Evolutionary conservation across 805 yeast species (phyloP).

Genomic region (Myxozyma geophila): DNA sequence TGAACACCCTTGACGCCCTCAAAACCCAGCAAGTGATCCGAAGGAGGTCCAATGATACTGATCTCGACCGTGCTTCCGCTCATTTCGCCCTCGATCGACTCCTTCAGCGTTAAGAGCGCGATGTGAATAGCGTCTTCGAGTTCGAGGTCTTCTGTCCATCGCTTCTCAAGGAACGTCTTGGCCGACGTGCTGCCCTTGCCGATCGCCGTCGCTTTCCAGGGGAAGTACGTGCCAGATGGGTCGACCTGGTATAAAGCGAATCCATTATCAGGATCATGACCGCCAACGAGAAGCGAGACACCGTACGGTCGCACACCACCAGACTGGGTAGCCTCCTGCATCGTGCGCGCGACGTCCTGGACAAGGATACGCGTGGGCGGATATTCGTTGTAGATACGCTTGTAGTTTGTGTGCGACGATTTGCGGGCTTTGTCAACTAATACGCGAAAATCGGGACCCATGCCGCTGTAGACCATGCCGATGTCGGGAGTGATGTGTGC

Average conservation of each 20-base stretch:
- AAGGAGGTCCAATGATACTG: slow-evolving; percentile 80
- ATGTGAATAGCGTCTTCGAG: slow-evolving; percentile 98
- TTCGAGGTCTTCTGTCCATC: slow-evolving; percentile 98
- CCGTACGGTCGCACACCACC: slow-evolving; percentile 99
- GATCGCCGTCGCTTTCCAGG: slow-evolving; percentile 99
- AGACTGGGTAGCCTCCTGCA: slow-evolving; percentile 98
- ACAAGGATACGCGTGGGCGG: slow-evolving; percentile 96
- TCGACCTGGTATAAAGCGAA: slow-evolving; percentile 83
- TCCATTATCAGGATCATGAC: slow-evolving; percentile 71
- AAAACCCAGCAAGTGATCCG: slow-evolving; percentile 80
- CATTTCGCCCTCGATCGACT: slow-evolving; percentile 96
- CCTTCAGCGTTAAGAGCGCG: slow-evolving; percentile 90
- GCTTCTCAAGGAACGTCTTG: slow-evolving; percentile 93
- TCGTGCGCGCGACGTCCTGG: slow-evolving; percentile 90
- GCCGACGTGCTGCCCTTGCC: slow-evolving; percentile 97
- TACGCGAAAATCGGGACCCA: slow-evolving; percentile 98
- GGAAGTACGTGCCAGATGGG: slow-evolving; percentile 96
- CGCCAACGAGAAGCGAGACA: slow-evolving; percentile 91
- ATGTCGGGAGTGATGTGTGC: slow-evolving; percentile 89
- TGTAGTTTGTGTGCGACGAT: slow-evolving; percentile 89
- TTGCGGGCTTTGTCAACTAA: slow-evolving; percentile 92
- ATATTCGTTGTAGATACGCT: slow-evolving; percentile 91
- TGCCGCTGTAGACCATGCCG: slow-evolving; percentile 95
- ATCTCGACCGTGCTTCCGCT: slow-evolving; percentile 95
- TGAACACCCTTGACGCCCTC: slow-evolving; percentile 73